Evolutionary conservation across 2,329 filamentous ascomycete species (phyloP), one percentile per base, ranked within the genome.

Genomic region (Ophiostoma angusticollis): DNA sequence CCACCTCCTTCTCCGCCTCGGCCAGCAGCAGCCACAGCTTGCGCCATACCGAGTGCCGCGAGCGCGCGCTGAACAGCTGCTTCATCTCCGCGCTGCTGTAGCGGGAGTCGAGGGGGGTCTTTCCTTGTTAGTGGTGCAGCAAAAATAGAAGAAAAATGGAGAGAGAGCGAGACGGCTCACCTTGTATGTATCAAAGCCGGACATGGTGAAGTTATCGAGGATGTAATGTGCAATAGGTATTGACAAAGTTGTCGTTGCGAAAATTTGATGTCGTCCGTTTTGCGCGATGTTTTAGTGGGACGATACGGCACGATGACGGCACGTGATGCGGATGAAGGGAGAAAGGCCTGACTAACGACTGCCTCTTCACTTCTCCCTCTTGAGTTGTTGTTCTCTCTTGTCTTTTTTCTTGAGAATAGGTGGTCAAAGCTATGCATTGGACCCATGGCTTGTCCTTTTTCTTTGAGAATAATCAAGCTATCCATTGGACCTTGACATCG

Each of bases 21-120:
- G 86, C 86, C 9, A 94, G 79, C 61, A 71, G 78, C 31, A 89
- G 65, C 87, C 87, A 95, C 14, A 94, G 74, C 56, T 83, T 71
- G 47, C 86, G 76, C 85, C 85, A 93, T 40, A 77, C 85, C 30
- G 74, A 78, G 58, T 78, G 76, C 22, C 85, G 72, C 39, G 75
- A 79, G 31, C 84, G 74, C 43, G 79, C 74, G 50, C 78, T 80
- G 67, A 94, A 95, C 45, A 94, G 74, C 47, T 72, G 69, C 51
- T 78, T 72, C 81, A 91, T 87, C 61, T 82, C 80, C 46, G 59
- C 56, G 60, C 72, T 81, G 60, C 77, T 78, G 65, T 91, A 91
- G 51, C 84, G 74, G 50, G 68, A 70, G 48, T 72, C 77, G 50
- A 86, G 64, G 24, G 80, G 73, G 31, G 80, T 84, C 62, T 80